phyloP scores from a whole-genome alignment of 2,329 filamentous ascomycete species.

The Colletotrichum gigasporum region DNA sequence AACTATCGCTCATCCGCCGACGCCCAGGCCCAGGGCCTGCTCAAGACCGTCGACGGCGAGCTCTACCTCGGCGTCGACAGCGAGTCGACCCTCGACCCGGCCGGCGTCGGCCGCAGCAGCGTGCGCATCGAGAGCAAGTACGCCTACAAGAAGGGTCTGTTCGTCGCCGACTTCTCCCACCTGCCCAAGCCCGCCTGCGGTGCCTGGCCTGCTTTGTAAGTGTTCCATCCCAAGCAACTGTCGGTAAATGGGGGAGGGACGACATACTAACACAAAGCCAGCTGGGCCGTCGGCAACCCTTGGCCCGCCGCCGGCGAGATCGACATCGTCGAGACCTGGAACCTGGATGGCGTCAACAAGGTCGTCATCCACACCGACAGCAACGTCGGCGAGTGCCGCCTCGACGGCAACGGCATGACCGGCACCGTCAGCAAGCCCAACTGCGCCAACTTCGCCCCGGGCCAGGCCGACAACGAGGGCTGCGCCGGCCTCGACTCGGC shows the following conservation, averaged over 20 bases:
- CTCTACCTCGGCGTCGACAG: slow-evolving; percentile 53
- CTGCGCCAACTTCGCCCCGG: slow-evolving; percentile 49
- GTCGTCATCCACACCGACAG: slow-evolving; percentile 67
- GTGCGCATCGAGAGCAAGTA: slow-evolving; percentile 73
- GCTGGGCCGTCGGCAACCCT: slow-evolving; percentile 59
- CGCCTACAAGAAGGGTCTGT: slow-evolving; percentile 71
- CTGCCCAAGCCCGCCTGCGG: slow-evolving; percentile 74
- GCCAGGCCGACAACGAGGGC: slow-evolving; percentile 49
- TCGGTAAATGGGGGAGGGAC: too few relatives aligned
- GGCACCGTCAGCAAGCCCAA: slow-evolving; percentile 44
- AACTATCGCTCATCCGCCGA: slow-evolving; percentile 53
- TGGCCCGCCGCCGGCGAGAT: slow-evolving; percentile 72
- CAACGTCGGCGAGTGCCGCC: slow-evolving; percentile 45
- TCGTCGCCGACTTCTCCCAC: slow-evolving; percentile 75
- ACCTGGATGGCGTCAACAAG: slow-evolving; percentile 61
- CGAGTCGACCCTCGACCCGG: slow-evolving; percentile 35
- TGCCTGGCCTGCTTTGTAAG: slow-evolving; percentile 76
- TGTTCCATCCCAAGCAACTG: background rate
- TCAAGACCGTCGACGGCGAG: slow-evolving; percentile 41
- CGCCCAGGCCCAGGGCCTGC: slow-evolving; percentile 46
- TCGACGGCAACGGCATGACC: slow-evolving; percentile 42
- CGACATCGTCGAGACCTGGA: slow-evolving; percentile 75
- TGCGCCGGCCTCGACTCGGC: slow-evolving; percentile 50
- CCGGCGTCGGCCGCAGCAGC: slow-evolving; percentile 56
- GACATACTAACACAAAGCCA: slow-evolving; percentile 22